Evolutionary conservation across 176 grass and related monocot species (phyloP).

Genomic region (Carex pumila): DNA sequence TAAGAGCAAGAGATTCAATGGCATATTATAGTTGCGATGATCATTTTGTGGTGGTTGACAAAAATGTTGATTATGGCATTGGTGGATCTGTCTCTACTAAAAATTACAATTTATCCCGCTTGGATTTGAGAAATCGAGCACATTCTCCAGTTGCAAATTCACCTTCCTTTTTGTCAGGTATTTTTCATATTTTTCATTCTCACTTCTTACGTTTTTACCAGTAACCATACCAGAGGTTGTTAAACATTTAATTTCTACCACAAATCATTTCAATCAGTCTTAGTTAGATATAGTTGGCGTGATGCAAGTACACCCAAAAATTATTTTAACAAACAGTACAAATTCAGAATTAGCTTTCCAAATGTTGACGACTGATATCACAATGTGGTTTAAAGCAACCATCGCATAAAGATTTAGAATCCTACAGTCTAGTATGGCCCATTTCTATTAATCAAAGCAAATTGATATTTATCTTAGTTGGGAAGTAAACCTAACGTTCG

Average conservation of each 20-base stretch:
- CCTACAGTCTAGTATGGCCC: neutral
- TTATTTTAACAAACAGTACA: neutral
- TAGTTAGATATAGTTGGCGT: neutral
- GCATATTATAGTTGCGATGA: conserved; percentile 97
- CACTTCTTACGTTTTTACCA: conserved; percentile 1
- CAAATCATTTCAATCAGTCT: neutral
- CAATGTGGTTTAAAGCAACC: neutral
- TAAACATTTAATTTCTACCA: neutral
- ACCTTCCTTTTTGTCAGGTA: conserved; percentile 39
- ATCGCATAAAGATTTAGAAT: neutral
- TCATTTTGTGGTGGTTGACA: conserved; percentile 95
- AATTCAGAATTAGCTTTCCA: neutral
- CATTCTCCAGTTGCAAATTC: neutral
- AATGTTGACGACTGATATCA: neutral
- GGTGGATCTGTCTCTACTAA: conserved; percentile 40
- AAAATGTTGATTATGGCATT: conserved; percentile 73
- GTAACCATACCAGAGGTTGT: neutral
- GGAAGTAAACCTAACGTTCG: neutral
- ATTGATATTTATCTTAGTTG: neutral
- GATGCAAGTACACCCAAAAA: neutral
- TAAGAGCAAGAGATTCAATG: conserved; percentile 70
- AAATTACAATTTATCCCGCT: conserved; percentile 6
- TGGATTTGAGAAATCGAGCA: conserved; percentile 30
- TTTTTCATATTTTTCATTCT: conserved; percentile 28
- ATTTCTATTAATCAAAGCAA: neutral